Evolutionary conservation across 345 rosid genomes (phyloP), one percentile per base, ranked within the genome.

Genomic region (Lumnitzera racemosa): DNA sequence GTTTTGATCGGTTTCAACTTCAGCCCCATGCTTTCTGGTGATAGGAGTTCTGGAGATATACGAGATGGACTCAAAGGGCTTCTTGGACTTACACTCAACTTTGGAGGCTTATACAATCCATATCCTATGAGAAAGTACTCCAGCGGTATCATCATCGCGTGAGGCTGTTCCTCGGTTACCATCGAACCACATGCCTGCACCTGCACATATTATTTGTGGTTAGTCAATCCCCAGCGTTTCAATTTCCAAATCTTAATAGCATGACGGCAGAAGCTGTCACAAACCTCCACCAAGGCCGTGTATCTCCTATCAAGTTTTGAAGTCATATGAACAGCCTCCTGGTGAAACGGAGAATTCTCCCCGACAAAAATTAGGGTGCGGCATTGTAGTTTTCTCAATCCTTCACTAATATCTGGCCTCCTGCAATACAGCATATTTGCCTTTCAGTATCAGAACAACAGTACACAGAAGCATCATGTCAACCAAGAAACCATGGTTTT

Each of bases 1-100:
- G 99, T 95, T 77, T 83, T 90, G 13, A 95, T 95, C 1, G 99
- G 99, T 70, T 95, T 90, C 59, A 90, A 73, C 83, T 95, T 90
- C 74, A 95, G 74, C 0, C 99, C 99, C 99, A 95, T 90, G 83
- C 92, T 90, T 77, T 95, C 97, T 0, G 96, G 99, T 7, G 99
- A 86, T 15, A 95, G 89, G 61, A 95, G 97, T 77, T 95, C 96
- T 0, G 96, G 92, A 4, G 97, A 80, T 67, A 95, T 86, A 79
- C 89, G 70, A 12, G 76, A 65, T 0, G 96, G 90, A 66, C 88
- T 95, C 78, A 95, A 73, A 2, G 99, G 92, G 61, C 96, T 88
- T 74, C 99, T 83, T 0, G 99, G 99, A 63, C 99, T 94, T 25
- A 78, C 77, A 56, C 90, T 86, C 51, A 77, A 43, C 62, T 74